These are phyloP conservation scores for Pseudogymnoascus sp. DNA, from an alignment of 2,329 filamentous ascomycete species.

Conservation along the genomic window DNA sequence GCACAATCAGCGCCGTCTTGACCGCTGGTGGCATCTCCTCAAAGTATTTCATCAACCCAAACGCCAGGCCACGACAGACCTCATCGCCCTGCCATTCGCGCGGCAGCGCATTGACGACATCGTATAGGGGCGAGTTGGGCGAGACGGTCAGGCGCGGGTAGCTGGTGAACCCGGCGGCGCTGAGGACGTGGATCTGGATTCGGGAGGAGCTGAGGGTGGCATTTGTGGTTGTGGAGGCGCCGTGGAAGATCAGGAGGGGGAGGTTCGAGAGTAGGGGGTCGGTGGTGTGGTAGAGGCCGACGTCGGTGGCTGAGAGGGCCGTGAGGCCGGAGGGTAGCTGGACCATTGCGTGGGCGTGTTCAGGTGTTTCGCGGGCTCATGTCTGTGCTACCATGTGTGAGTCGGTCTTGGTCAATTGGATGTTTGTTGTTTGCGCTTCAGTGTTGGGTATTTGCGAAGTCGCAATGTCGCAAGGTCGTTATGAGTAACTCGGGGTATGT, in stretches of 20 bases:
- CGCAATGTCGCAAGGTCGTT: not conserved
- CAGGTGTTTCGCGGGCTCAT: conserved; percentile 2
- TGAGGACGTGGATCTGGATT: conserved; percentile 90
- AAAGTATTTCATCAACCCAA: conserved; percentile 92
- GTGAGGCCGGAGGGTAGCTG: conserved; percentile 71
- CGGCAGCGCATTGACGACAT: conserved; percentile 81
- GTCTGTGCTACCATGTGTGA: conserved; percentile 1
- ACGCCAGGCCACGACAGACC: conserved; percentile 81
- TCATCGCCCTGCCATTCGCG: conserved; percentile 95
- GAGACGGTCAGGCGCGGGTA: conserved; percentile 90
- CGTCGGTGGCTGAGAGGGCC: conserved; percentile 68
- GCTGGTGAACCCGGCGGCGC: conserved; percentile 79
- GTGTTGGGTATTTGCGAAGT: not conserved
- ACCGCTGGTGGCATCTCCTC: conserved; percentile 72
- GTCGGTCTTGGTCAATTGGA: not conserved
- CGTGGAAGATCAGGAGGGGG: conserved; percentile 85
- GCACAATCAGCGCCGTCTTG: conserved; percentile 61
- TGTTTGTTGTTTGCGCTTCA: not conserved
- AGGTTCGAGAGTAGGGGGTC: conserved; percentile 78
- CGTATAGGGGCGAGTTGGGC: conserved; percentile 85
- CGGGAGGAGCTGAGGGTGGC: conserved; percentile 82
- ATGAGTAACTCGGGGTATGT: not conserved
- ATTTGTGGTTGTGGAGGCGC: conserved; percentile 82
- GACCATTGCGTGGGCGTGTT: conserved; percentile 58
- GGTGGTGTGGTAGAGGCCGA: conserved; percentile 82